These are phyloP conservation scores for Chenopodium quinoa DNA, from an alignment of 148 eudicot genomes.

Conservation along the genomic window DNA sequence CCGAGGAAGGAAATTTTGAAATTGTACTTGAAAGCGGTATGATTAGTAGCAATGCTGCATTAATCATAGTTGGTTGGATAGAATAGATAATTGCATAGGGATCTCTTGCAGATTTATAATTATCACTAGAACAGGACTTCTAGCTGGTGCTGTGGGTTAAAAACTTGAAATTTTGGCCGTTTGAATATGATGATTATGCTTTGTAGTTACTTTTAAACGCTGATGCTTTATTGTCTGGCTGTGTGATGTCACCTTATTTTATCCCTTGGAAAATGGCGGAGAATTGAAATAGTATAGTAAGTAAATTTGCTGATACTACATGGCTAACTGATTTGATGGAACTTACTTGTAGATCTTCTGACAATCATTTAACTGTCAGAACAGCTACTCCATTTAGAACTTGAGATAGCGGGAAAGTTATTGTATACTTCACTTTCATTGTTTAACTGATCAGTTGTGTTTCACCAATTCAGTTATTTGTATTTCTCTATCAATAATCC, in stretches of 20 bases:
- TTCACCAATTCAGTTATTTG: not conserved
- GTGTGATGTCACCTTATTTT: not conserved
- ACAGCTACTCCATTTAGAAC: not conserved
- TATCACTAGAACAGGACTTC: not conserved
- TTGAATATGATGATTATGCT: not conserved
- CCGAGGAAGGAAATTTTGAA: not conserved
- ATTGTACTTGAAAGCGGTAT: not conserved
- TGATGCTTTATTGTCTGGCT: not conserved
- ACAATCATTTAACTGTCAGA: not conserved
- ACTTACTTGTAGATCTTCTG: not conserved
- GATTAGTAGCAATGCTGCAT: not conserved
- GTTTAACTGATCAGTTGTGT: not conserved
- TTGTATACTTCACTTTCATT: not conserved
- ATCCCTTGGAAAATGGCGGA: not conserved
- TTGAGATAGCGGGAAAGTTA: not conserved
- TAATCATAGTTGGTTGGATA: not conserved
- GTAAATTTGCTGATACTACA: not conserved
- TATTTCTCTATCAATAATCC: not conserved
- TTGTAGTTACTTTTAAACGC: no score
- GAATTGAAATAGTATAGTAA: not conserved
- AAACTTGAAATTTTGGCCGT: not conserved
- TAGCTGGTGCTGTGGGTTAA: not conserved
- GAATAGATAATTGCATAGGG: not conserved
- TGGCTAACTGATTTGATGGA: not conserved
- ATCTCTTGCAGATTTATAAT: not conserved